Percentiles rank a stretch among this genome's conserved stretches.
Conservation (phyloP, 495 filamentous ascomycete species). For the Hyphodiscus hymeniophilus region DNA sequence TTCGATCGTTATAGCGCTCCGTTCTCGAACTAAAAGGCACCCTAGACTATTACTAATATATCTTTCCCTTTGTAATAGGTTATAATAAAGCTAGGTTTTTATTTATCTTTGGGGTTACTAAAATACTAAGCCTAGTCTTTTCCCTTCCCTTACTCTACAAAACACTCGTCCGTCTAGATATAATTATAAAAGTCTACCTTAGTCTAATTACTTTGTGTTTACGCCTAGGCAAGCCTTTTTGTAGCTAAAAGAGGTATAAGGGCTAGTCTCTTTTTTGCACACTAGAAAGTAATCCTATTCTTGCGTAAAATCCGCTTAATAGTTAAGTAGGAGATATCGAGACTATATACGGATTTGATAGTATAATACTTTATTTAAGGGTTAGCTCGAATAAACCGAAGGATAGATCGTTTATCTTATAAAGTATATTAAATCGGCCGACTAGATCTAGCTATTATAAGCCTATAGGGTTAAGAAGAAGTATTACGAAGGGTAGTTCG, state of each 20-base stretch:
- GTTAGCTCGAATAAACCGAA: too few relatives aligned
- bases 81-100: conserved; percentile 11
- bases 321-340: background rate
- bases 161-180: conserved; percentile 19
- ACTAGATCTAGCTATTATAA: background rate
- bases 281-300: too few relatives aligned
- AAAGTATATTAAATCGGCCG: background rate
- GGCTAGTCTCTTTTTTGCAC: conserved; percentile 8
- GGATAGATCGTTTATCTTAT: too few relatives aligned
- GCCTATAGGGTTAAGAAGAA: background rate
- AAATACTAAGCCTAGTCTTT: conserved; percentile 13
- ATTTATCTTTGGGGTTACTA: conserved; percentile 16
- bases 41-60: conserved; percentile 22
- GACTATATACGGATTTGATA: too few relatives aligned
- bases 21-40: conserved; percentile 4
- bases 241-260: conserved; percentile 3
- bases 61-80: conserved; percentile 20
- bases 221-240: conserved; percentile 11
- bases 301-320: background rate
- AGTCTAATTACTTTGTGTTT: conserved; percentile 10
- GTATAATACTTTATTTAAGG: too few relatives aligned
- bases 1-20: conserved; percentile 1
- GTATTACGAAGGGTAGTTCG: too few relatives aligned
- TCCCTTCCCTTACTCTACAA: conserved; percentile 14
- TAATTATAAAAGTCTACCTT: conserved; percentile 5